These are phyloP conservation scores for Papiliotrema terrestris DNA, from an alignment of 1,284 basidiomycete genomes.

Conservation along the genomic window DNA sequence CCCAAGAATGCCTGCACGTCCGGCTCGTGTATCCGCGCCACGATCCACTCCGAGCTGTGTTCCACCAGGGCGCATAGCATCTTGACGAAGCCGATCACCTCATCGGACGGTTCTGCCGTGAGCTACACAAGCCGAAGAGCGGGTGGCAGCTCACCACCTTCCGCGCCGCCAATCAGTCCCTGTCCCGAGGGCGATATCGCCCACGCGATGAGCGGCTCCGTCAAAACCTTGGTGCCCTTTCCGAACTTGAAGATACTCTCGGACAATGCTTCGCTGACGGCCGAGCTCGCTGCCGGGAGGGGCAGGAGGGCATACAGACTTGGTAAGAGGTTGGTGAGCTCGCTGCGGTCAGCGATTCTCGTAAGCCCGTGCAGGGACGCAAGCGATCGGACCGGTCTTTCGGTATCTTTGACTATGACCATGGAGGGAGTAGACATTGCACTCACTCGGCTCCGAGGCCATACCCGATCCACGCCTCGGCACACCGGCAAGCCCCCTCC, in stretches of 20 bases:
- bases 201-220: conserved; percentile 78
- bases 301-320: conserved; percentile 54
- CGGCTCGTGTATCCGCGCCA: conserved; percentile 61
- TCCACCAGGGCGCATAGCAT: conserved; percentile 75
- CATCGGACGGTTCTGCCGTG: conserved; percentile 36
- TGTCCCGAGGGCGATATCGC: conserved; percentile 27
- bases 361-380: neutral
- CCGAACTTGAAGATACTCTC: conserved; percentile 69
- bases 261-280: conserved; percentile 70
- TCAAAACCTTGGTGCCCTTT: conserved; percentile 65
- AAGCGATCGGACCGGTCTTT: no score
- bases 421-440: no score
- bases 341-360: conserved; percentile 40
- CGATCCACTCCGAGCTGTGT: conserved; percentile 76
- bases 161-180: conserved; percentile 18
- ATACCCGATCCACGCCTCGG: conserved; percentile 72
- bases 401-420: no score
- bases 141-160: conserved; percentile 18
- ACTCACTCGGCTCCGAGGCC: conserved; percentile 65
- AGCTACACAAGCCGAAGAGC: neutral
- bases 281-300: conserved; percentile 63
- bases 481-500: conserved; percentile 67
- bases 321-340: conserved; percentile 52
- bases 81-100: conserved; percentile 62
- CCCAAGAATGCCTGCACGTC: conserved; percentile 66